Evolutionary conservation across 1,139 yeast genomes (phyloP).

Genomic region (Lodderomyces metapsilosis): DNA sequence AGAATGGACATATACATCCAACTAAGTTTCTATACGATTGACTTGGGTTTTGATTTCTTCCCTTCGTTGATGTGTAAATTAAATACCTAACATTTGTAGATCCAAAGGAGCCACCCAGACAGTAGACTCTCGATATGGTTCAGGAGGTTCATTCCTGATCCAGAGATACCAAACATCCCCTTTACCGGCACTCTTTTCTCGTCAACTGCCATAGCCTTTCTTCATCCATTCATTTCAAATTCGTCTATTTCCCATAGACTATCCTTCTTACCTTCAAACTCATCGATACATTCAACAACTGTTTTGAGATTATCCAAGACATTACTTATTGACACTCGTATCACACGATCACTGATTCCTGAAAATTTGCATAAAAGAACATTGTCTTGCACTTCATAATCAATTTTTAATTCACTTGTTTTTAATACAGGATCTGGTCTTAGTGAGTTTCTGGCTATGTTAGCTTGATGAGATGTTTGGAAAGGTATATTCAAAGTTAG

Average conservation of each 20-base stretch:
- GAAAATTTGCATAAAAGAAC: constrained; percentile 43
- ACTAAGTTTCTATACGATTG: too few species aligned
- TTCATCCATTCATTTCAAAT: constrained; percentile 4
- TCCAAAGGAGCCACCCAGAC: too few species aligned
- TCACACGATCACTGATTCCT: constrained; percentile 61
- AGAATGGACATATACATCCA: too few species aligned
- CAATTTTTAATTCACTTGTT: constrained; percentile 55
- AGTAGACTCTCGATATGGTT: too few species aligned
- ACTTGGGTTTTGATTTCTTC: too few species aligned
- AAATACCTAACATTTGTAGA: too few species aligned
- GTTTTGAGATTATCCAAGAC: constrained; percentile 64
- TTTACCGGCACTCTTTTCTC: too few species aligned
- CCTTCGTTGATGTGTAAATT: too few species aligned
- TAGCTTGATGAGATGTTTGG: constrained; percentile 55
- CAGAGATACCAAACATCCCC: too few species aligned
- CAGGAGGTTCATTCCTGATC: too few species aligned
- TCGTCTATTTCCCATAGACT: constrained; percentile 9
- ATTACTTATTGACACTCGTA: constrained; percentile 70
- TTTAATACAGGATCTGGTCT: constrained; percentile 78
- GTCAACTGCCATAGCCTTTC: too few species aligned
- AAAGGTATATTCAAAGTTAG: constrained; percentile 46
- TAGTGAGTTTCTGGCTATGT: constrained; percentile 57
- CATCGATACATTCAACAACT: constrained; percentile 66
- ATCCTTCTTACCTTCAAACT: constrained; percentile 44
- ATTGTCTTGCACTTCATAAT: constrained; percentile 28